Percentiles rank a stretch among this genome's conserved stretches.
Evolutionary conservation across 208 protist genomes (phyloP).

Genomic region (Acanthamoeba divionensis): DNA sequence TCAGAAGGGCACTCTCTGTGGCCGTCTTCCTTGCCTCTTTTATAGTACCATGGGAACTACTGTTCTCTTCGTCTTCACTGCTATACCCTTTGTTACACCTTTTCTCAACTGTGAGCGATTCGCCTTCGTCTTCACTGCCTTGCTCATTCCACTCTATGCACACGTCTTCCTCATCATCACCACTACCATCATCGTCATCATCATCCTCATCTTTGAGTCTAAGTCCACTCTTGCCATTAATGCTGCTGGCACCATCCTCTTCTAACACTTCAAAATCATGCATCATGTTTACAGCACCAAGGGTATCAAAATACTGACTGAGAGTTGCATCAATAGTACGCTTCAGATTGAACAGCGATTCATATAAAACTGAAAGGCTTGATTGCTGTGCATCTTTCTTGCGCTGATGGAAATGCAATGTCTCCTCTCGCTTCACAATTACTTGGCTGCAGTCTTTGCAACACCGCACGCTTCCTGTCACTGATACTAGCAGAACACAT

Average conservation of each 20-base stretch:
- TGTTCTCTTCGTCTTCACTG: background rate
- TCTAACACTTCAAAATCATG: background rate
- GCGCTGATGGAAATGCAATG: constrained; percentile 30
- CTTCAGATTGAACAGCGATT: background rate
- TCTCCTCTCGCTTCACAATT: background rate
- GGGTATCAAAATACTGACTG: constrained; percentile 1
- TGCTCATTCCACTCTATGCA: background rate
- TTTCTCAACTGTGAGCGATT: background rate
- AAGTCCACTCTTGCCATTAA: background rate
- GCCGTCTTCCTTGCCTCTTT: background rate
- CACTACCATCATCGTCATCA: background rate
- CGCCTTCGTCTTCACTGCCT: background rate
- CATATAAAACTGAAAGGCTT: background rate
- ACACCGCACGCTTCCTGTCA: constrained; percentile 29
- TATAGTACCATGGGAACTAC: background rate
- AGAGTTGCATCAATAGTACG: background rate
- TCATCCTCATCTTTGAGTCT: background rate
- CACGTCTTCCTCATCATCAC: background rate
- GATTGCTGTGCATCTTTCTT: background rate
- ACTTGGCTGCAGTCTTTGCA: background rate
- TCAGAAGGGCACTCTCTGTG: background rate
- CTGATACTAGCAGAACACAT: background rate
- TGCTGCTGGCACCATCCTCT: constrained; percentile 2
- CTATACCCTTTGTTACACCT: background rate
- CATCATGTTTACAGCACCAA: constrained; percentile 36